phyloP scores from a whole-genome alignment of 2,329 filamentous ascomycete genomes.

The Myrmaecium sp. region DNA sequence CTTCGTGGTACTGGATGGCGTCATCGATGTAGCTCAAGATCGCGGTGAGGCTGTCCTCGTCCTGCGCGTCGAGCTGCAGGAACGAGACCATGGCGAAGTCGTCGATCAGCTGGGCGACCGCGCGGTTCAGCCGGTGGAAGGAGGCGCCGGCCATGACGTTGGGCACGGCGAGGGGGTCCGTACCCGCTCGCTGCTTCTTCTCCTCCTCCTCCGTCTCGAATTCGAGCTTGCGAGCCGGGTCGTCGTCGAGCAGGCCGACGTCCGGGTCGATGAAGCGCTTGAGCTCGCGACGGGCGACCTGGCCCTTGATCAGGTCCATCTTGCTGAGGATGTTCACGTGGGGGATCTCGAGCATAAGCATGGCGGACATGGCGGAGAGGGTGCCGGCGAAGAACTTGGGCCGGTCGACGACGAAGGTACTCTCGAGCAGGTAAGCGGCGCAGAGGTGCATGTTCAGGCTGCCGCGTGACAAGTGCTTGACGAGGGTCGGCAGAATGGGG shows the following conservation, averaged over 20 bases:
- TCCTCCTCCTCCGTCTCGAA: conserved; percentile 26
- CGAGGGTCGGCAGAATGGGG: conserved; percentile 71
- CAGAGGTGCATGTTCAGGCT: conserved; percentile 80
- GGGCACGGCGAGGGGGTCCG: conserved; percentile 47
- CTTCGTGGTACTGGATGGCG: conserved; percentile 82
- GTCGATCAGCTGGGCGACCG: conserved; percentile 82
- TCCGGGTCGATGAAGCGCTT: conserved; percentile 86
- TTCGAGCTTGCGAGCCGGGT: conserved; percentile 33
- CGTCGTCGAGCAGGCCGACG: conserved; percentile 63
- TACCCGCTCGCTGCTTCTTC: conserved; percentile 27
- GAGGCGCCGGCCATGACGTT: conserved; percentile 65
- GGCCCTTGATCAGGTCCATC: conserved; percentile 90
- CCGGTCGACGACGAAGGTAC: conserved; percentile 86
- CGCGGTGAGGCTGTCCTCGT: conserved; percentile 76
- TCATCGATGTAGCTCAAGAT: conserved; percentile 89
- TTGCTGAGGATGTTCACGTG: conserved; percentile 95
- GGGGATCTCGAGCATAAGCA: conserved; percentile 95
- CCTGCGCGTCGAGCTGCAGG: conserved; percentile 70
- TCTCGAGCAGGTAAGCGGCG: conserved; percentile 85
- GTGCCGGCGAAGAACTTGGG: conserved; percentile 97
- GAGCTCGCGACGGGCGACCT: conserved; percentile 71
- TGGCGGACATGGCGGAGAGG: conserved; percentile 91
- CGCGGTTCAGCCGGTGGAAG: conserved; percentile 69
- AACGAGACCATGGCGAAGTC: conserved; percentile 98
- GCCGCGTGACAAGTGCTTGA: conserved; percentile 66